These are phyloP conservation scores for Diospyros kaki DNA, from an alignment of 148 eudicot species.

Conservation along the genomic window DNA sequence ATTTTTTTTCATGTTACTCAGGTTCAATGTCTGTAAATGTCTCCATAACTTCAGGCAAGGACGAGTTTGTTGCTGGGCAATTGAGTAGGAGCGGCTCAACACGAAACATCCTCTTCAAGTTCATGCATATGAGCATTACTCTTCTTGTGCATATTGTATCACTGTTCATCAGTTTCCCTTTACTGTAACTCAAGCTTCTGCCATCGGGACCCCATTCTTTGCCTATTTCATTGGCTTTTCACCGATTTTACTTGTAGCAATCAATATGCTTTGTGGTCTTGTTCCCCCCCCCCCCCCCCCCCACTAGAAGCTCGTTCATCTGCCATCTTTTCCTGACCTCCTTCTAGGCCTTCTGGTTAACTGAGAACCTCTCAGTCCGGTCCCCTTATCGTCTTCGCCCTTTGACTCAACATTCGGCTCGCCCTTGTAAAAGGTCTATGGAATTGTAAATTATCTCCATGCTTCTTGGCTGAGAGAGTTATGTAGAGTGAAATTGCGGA, in stretches of 20 bases:
- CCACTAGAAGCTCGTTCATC: background rate
- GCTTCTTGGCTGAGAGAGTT: background rate
- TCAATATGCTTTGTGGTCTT: constrained; percentile 4
- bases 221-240: constrained; percentile 6
- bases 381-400: background rate
- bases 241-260: constrained; percentile 12
- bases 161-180: constrained; percentile 7
- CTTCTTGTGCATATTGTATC: background rate
- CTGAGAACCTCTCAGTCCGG: background rate
- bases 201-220: constrained; percentile 13
- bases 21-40: constrained; percentile 85
- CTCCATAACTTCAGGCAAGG: constrained; percentile 62
- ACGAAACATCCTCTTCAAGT: constrained; percentile 15
- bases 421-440: background rate
- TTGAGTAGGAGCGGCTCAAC: constrained; percentile 54
- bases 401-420: background rate
- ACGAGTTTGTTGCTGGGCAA: constrained; percentile 61
- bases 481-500: no score
- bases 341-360: background rate
- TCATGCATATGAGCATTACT: constrained; percentile 15
- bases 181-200: background rate
- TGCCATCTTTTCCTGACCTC: background rate
- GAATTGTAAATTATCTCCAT: background rate
- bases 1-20: constrained; percentile 16
- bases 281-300: background rate